These are phyloP conservation scores for Candida endomychidarum DNA, from an alignment of 805 yeast species.

Conservation along the genomic window DNA sequence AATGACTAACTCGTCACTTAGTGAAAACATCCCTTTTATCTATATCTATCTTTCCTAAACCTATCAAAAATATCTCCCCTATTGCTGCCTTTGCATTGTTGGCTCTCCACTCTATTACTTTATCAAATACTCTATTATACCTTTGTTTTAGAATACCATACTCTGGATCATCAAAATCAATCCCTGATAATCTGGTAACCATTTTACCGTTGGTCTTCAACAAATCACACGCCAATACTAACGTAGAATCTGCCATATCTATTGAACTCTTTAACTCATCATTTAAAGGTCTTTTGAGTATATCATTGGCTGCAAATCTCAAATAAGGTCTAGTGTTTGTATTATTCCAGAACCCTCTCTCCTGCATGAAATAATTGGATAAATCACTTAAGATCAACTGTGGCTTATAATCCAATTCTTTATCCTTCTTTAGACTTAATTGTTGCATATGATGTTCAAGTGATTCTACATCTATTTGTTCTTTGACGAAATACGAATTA, in stretches of 20 bases:
- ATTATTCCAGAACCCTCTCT: constrained; percentile 36
- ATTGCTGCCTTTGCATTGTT: constrained; percentile 4
- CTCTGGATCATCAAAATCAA: constrained; percentile 30
- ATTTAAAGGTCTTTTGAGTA: constrained; percentile 25
- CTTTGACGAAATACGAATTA: constrained; percentile 29
- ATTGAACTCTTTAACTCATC: constrained; percentile 30
- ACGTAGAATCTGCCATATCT: constrained; percentile 42
- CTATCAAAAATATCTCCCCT: constrained; percentile 27
- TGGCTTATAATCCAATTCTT: constrained; percentile 26
- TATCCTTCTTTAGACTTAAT: neutral
- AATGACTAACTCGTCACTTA: no score
- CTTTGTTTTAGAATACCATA: constrained; percentile 24
- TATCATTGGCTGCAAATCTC: constrained; percentile 25
- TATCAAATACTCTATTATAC: constrained; percentile 25
- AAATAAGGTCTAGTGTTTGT: constrained; percentile 37
- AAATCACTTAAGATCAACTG: constrained; percentile 40
- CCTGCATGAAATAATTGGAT: constrained; percentile 33
- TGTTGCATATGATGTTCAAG: constrained; percentile 4
- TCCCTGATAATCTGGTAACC: constrained; percentile 28
- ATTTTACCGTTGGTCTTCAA: constrained; percentile 32
- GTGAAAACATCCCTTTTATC: constrained; percentile 14
- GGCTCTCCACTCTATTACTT: constrained; percentile 22
- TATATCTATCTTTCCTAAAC: constrained; percentile 23
- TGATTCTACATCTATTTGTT: constrained; percentile 22
- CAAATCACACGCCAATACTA: constrained; percentile 28